phyloP scores from a whole-genome alignment of 2,329 filamentous ascomycete genomes.

The Knoxdaviesia capensis region DNA sequence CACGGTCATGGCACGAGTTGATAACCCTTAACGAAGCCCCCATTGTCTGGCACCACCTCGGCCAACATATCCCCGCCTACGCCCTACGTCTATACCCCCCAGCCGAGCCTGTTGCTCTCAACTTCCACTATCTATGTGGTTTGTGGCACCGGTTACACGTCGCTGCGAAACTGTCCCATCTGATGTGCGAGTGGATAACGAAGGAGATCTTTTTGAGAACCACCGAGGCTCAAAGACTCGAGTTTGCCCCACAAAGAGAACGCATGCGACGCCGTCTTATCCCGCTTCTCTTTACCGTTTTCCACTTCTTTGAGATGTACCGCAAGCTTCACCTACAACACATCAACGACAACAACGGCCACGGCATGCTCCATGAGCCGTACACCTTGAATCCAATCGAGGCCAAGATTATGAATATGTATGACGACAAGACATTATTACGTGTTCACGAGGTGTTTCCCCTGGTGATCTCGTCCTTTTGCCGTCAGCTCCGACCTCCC shows the following conservation, averaged over 20 bases:
- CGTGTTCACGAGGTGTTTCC: slow-evolving; percentile 46
- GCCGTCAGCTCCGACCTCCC: slow-evolving; percentile 38
- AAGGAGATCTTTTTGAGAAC: slow-evolving; percentile 43
- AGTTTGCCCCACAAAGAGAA: slow-evolving; percentile 40
- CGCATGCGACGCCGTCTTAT: slow-evolving; percentile 45
- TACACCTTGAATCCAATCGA: slow-evolving; percentile 45
- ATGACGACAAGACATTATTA: slow-evolving; percentile 41
- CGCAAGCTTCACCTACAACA: slow-evolving; percentile 37
- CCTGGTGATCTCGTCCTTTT: slow-evolving; percentile 42
- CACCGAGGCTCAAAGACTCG: slow-evolving; percentile 29
- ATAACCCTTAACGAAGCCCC: slow-evolving; percentile 38
- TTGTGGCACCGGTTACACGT: slow-evolving; percentile 47
- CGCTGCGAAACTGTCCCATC: slow-evolving; percentile 37
- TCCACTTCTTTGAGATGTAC: slow-evolving; percentile 49
- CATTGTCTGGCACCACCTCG: slow-evolving; percentile 40
- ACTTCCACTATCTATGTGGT: slow-evolving; percentile 40
- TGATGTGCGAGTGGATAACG: slow-evolving; percentile 44
- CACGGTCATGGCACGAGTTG: slow-evolving; percentile 36
- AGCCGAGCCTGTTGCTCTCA: slow-evolving; percentile 24
- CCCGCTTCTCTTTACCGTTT: slow-evolving; percentile 42
- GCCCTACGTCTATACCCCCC: slow-evolving; percentile 37
- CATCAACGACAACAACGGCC: slow-evolving; percentile 27
- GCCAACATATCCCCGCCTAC: slow-evolving; percentile 38
- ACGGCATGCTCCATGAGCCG: slow-evolving; percentile 28
- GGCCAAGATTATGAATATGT: slow-evolving; percentile 39